Evolutionary conservation across 2,329 filamentous ascomycete species (phyloP).

Genomic region (Dactylellina sp.): DNA sequence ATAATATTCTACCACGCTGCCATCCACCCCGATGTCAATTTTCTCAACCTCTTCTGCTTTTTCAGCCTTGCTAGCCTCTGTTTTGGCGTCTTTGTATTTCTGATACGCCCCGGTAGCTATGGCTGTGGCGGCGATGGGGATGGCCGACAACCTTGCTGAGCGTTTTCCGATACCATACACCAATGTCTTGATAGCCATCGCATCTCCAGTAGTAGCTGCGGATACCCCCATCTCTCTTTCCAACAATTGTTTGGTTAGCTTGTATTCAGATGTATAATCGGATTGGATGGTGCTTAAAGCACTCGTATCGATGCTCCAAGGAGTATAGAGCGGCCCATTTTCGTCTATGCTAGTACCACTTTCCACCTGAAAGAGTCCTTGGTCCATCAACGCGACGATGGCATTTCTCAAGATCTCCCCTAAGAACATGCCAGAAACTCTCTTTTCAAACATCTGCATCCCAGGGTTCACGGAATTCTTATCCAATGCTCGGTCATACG

Average conservation of each 20-base stretch:
- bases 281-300: constrained; percentile 88
- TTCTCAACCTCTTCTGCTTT: constrained; percentile 74
- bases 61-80: constrained; percentile 55
- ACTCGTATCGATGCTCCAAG: constrained; percentile 91
- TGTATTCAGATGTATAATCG: constrained; percentile 78
- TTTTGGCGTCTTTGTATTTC: constrained; percentile 46
- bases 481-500: constrained; percentile 84
- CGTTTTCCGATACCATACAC: constrained; percentile 86
- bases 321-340: constrained; percentile 76
- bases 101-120: constrained; percentile 73
- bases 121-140: constrained; percentile 86
- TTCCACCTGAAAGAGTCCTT: constrained; percentile 68
- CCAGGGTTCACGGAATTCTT: constrained; percentile 86
- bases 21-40: constrained; percentile 91
- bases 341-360: constrained; percentile 75
- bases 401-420: constrained; percentile 89
- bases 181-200: constrained; percentile 85
- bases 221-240: constrained; percentile 81
- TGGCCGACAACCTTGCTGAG: constrained; percentile 85
- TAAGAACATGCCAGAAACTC: constrained; percentile 97
- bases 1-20: constrained; percentile 94
- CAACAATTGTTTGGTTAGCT: constrained; percentile 79
- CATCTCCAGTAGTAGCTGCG: constrained; percentile 79
- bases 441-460: constrained; percentile 98
- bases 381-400: constrained; percentile 69